These are phyloP conservation scores for Pythium brachiatum DNA, from an alignment of 352 stramenopile species.

Conservation along the genomic window DNA sequence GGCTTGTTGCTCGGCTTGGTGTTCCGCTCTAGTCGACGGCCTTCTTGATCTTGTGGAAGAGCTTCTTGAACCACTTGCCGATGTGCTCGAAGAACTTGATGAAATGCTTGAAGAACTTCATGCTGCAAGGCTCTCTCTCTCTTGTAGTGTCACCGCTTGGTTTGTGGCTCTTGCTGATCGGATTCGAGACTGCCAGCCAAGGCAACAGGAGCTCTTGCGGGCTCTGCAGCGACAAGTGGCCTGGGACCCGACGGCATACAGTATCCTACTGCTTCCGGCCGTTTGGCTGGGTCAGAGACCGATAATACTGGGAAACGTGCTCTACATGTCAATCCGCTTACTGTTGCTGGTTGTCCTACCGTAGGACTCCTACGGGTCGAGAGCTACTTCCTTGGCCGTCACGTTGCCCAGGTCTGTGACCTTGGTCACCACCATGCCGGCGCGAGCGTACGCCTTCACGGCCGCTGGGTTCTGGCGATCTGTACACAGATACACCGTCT, in stretches of 20 bases:
- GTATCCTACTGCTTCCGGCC: neutral
- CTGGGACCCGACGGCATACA: neutral
- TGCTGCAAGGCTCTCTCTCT: neutral
- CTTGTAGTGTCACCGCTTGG: too few species aligned
- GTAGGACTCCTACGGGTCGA: conserved; percentile 2
- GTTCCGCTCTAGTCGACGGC: conserved; percentile 14
- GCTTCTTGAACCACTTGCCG: conserved; percentile 23
- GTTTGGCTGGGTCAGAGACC: too few species aligned
- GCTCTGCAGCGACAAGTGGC: too few species aligned
- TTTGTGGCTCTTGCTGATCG: too few species aligned
- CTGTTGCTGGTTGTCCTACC: too few species aligned
- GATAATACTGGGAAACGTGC: too few species aligned
- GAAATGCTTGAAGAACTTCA: conserved; percentile 24
- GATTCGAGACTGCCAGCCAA: too few species aligned
- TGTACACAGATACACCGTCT: conserved; percentile 12
- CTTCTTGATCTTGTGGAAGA: conserved; percentile 30
- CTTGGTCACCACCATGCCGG: conserved; percentile 19
- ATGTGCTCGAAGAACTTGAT: conserved; percentile 26
- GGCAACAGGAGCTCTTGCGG: too few species aligned
- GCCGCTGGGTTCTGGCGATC: conserved; percentile 11
- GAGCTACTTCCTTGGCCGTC: neutral
- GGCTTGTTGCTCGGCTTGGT: too few species aligned
- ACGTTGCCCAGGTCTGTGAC: neutral
- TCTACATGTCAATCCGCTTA: too few species aligned
- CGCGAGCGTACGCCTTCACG: conserved; percentile 8